Base-by-base conservation (phyloP, 2,329 filamentous ascomycete genomes). In the Epichloe sibirici region DNA sequence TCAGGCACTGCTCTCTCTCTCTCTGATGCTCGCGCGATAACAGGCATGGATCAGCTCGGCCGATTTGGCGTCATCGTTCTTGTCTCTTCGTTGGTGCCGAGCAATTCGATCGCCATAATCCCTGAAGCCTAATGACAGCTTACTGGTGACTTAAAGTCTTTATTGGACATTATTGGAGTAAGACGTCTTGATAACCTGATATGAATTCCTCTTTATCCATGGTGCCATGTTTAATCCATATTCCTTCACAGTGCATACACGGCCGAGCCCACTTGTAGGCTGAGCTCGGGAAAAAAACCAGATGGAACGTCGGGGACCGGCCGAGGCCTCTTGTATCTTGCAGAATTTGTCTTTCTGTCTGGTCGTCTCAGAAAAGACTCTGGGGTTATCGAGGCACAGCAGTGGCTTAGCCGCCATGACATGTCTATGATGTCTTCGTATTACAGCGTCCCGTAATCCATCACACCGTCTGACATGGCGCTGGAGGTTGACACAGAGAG, bases 381-480 rank as follows among this genome's bases (percentile, higher is more conserved):
- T 21, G 17, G 17, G 17, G 17, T 21, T 21, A 21, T 21, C 17
- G 17, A 21, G 46, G 46, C 46, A 40, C 42, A 44, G 49, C 42
- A 39, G 39, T 45, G 49, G 49, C 49, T 28, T 11, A 38, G 48
- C 37, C 25, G 25, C 23, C 23, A 23, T 23, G 23, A 23, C 23
- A 23, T 21, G 17, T 21, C 17, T 21, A 21, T 21, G 17, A 21
- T 21, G 17, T 23, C 23, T 23, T 23, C 23, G 23, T 23, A 23
- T 3, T 23, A 23, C 23, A 23, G 23, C 3, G 23, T 23, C n/a
- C 15, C 3, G 28, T 17, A 17, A 13, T 1, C 45, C 48, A 15
- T 15, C 15, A 38, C 40, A 50, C 39, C 25, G 48, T 50, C 40
- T 44, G 28, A 21, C 39, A 50, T 50, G 48, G 39, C 48, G 48